Evolutionary conservation across 352 stramenopile species (phyloP).

Genomic region (Phytophthora macrochlamydospora): DNA sequence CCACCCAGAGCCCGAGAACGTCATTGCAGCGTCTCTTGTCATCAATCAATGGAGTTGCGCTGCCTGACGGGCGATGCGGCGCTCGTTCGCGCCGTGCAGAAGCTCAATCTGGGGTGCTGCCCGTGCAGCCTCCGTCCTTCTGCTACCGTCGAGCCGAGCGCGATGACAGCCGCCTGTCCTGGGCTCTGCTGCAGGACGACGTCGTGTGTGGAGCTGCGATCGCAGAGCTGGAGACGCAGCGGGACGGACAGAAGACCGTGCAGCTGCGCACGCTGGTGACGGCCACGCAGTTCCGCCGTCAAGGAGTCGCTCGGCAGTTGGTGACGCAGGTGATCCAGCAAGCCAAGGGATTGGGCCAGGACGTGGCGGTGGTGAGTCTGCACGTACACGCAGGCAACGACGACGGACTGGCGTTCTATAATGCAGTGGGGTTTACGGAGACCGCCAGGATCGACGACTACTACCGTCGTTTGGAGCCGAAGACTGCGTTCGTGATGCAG

Average conservation of each 20-base stretch:
- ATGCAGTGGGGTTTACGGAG: constrained; percentile 51
- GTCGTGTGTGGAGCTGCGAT: constrained; percentile 38
- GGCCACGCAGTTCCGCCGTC: constrained; percentile 31
- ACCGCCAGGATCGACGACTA: constrained; percentile 57
- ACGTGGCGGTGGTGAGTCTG: constrained; percentile 39
- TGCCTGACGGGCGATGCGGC: constrained; percentile 46
- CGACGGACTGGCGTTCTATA: constrained; percentile 69
- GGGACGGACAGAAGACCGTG: constrained; percentile 28
- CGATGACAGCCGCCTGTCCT: constrained; percentile 49
- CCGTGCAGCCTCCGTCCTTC: constrained; percentile 62
- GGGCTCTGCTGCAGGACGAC: constrained; percentile 28
- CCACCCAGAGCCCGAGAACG: constrained; percentile 40
- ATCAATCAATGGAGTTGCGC: constrained; percentile 36
- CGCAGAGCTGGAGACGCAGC: constrained; percentile 44
- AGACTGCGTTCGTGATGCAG: constrained; percentile 57
- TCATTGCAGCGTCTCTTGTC: constrained; percentile 19
- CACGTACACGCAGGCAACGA: constrained; percentile 70
- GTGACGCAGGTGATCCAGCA: constrained; percentile 47
- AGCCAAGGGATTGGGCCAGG: constrained; percentile 17
- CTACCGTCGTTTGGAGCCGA: constrained; percentile 65
- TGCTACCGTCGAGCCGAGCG: constrained; percentile 68
- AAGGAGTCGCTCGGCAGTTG: constrained; percentile 45
- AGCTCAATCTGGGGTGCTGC: constrained; percentile 75
- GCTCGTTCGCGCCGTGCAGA: constrained; percentile 58
- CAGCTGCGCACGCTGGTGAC: constrained; percentile 57